A percentile compares a stretch with the other conserved stretches of the same genome.
Conservation (phyloP, 1,284 basidiomycete genomes). For the Rhodotorula glutinis region DNA sequence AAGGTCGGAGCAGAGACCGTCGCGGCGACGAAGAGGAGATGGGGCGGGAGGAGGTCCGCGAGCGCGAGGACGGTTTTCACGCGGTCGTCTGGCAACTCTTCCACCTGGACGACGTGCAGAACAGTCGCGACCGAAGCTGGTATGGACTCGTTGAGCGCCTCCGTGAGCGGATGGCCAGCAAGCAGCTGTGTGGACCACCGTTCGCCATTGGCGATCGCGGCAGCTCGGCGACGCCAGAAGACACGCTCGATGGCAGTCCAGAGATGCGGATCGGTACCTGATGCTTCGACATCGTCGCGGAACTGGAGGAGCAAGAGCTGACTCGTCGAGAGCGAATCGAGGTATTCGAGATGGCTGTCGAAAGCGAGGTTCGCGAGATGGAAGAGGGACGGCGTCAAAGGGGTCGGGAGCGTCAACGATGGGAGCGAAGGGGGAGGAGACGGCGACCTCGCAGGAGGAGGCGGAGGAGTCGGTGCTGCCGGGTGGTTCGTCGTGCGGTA, state of each 20-base stretch:
- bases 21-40: neutral
- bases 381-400: neutral
- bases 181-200: neutral
- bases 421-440: neutral
- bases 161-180: neutral
- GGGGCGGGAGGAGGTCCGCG: neutral
- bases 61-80: neutral
- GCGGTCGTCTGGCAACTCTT: neutral
- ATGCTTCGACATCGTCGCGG: neutral
- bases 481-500: neutral
- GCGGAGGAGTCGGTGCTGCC: neutral
- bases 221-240: conserved; percentile 5
- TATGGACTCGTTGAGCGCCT: neutral
- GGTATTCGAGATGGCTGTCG: neutral
- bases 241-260: neutral
- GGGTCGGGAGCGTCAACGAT: neutral
- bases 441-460: neutral
- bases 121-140: neutral
- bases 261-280: neutral
- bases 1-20: neutral
- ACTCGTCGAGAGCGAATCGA: neutral
- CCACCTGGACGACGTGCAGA: conserved; percentile 1
- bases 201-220: neutral
- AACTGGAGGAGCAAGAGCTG: conserved; percentile 8
- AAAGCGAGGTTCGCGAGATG: neutral